These are phyloP conservation scores for Vigna mungo DNA, from an alignment of 306 rosid genomes.

Conservation along the genomic window DNA sequence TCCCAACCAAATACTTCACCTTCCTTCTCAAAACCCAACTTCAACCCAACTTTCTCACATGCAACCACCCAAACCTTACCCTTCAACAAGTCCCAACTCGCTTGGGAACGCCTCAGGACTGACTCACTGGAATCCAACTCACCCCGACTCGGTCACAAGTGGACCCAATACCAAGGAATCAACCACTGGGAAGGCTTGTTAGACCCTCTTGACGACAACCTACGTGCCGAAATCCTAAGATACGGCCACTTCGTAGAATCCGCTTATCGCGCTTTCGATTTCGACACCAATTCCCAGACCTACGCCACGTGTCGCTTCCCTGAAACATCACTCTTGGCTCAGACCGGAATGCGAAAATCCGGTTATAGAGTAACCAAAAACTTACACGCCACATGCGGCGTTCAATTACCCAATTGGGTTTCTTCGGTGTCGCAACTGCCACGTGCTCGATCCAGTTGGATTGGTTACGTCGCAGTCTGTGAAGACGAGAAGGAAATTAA, in stretches of 20 bases:
- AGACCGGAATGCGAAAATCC: constrained; percentile 5
- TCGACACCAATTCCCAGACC: constrained; percentile 33
- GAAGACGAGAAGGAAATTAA: constrained; percentile 60
- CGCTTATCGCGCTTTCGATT: constrained; percentile 65
- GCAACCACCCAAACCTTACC: constrained; percentile 29
- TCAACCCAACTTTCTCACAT: constrained; percentile 9
- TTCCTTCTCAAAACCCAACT: background rate
- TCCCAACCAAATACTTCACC: constrained; percentile 32
- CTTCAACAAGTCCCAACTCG: constrained; percentile 47
- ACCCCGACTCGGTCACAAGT: constrained; percentile 52
- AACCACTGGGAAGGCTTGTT: constrained; percentile 75
- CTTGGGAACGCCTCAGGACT: constrained; percentile 34
- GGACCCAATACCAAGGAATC: constrained; percentile 78
- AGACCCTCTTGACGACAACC: constrained; percentile 84
- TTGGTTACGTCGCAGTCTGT: constrained; percentile 78
- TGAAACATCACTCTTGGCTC: background rate
- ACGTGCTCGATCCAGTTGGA: constrained; percentile 64
- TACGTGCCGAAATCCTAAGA: constrained; percentile 71
- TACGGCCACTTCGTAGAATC: constrained; percentile 79
- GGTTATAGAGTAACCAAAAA: constrained; percentile 43
- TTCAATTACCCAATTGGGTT: constrained; percentile 41
- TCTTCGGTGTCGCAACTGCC: constrained; percentile 36
- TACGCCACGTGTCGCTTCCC: constrained; percentile 46
- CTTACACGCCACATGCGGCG: constrained; percentile 47
- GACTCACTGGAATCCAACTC: constrained; percentile 34